These are phyloP conservation scores for Croton laevigatus DNA, from an alignment of 441 rosid genomes.

Conservation along the genomic window DNA sequence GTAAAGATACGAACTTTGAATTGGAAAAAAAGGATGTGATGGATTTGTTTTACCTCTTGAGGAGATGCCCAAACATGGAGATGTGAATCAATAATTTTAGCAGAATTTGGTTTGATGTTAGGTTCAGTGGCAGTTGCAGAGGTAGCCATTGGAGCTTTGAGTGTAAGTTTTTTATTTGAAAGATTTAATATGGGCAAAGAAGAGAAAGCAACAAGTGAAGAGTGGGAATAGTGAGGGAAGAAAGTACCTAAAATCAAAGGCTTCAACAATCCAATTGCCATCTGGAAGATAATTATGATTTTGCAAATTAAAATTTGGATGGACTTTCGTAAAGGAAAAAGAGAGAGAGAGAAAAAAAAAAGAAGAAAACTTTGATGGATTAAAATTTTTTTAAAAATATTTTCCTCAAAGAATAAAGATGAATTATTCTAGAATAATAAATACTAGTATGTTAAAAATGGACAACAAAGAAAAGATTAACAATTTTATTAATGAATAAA, in stretches of 20 bases:
- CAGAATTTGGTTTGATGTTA: slow-evolving; percentile 24
- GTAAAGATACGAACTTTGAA: background rate
- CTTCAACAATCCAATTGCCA: slow-evolving; percentile 27
- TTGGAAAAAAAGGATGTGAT: background rate
- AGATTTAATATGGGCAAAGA: background rate
- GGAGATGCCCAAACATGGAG: slow-evolving; percentile 95
- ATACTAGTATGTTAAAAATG: too few species aligned
- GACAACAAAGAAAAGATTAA: too few species aligned
- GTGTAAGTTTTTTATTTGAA: slow-evolving; percentile 10
- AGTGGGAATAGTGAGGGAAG: slow-evolving; percentile 10
- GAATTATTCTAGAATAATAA: too few species aligned
- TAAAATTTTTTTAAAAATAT: too few species aligned
- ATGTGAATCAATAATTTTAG: slow-evolving; percentile 77
- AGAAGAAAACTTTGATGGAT: too few species aligned
- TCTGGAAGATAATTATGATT: background rate
- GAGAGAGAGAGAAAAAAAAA: too few species aligned
- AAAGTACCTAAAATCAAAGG: slow-evolving; percentile 23
- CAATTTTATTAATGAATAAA: too few species aligned
- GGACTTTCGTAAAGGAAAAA: background rate
- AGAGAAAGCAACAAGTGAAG: slow-evolving; percentile 13
- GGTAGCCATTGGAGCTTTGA: slow-evolving; percentile 36
- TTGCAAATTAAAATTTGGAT: background rate
- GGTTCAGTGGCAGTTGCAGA: slow-evolving; percentile 19
- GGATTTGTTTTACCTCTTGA: slow-evolving; percentile 50
- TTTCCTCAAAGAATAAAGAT: too few species aligned